Evolutionary conservation across 768 basidiomycete genomes (phyloP), one percentile per base, ranked within the genome.

Genomic region (Amanita rimosa): DNA sequence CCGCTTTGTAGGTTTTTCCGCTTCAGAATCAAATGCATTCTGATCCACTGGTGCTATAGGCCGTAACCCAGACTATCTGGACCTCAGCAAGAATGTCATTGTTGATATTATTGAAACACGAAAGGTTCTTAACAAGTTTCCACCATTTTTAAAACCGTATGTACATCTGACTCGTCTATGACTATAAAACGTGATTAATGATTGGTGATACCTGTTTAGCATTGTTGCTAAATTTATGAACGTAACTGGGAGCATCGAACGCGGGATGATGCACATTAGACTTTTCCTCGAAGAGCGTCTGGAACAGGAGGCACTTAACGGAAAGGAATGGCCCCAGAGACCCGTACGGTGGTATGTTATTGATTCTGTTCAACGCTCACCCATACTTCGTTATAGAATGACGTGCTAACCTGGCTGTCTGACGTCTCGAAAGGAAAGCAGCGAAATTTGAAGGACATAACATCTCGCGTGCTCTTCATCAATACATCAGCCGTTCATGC

Each of bases 351-450:
- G 27, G 55, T 16, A 14, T 14, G n/a, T 43, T 45, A 9, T 27
- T 17, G 9, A n/a, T 27, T 44, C 29, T n/a, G n/a, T 47, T 3
- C 26, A 8, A 13, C 29, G 8, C 16, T 46, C 11, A 19, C 36
- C 19, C 11, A 19, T 16, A n/a, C 8, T 11, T 10, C 8, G 36
- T 19, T 27, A 42, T 24, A 75, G 75, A 66, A 68, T 44, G 74
- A 76, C 49, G 50, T 75, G 19, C 60, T 76, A 0, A 61, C 67
- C 14, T 79, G 74, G 73, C 57, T 75, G 6, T 60, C 75, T 36
- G 72, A 71, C 3, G 34, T 36, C 37, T 59, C 56, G 6, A 69
- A 70, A 1, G 53, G 58, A 6, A 62, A 61, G 3, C 58, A 63
- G 29, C 52, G 56, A n/a, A n/a, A n/a, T n/a, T n/a, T n/a, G n/a